Evolutionary conservation across 345 rosid genomes (phyloP), one percentile per base, ranked within the genome.

Genomic region (Mercurialis annua): DNA sequence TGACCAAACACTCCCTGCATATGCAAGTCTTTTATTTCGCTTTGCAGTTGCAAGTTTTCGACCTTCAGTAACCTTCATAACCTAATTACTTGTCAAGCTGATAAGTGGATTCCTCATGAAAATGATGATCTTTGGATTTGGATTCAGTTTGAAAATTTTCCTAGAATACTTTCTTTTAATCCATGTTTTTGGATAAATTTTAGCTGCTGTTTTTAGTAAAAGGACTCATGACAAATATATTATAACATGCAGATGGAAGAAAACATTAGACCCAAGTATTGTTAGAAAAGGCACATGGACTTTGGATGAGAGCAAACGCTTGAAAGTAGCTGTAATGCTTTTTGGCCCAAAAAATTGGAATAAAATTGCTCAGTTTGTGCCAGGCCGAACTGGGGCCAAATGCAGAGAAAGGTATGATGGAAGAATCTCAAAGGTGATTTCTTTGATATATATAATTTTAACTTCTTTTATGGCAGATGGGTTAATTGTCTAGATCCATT

Each of bases 261-360:
- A 92, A 76, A 68, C 96, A 26, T 87, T 94, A 59, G 81, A 80
- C 65, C 92, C 96, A 49, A 70, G 64, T 31, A 86, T 84, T 62
- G 62, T 61, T 59, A 78, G 75, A 72, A 76, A 75, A 29, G 97
- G 98, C 54, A 83, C 70, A 66, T 94, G 95, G 88, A 78, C 71
- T 64, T 15, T 40, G 10, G 90, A 87, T 58, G 99, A 94, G 76
- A 83, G 81, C 57, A 84, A 86, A 70, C 84, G 86, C 66, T 63
- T 94, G 76, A 88, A 71, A 77, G 89, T 89, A 58, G 96, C 97
- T 65, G 91, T 83, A 59, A 76, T 73, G 77, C 85, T 94, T 78
- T 94, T 89, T 80, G 96, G 93, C 64, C 73, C 90, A 34, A 85
- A 79, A 77, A 86, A 84, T 81, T 94, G 98, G 97, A 77, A 62